A percentile compares a stretch with the other conserved stretches of the same genome.
These are phyloP conservation scores for Fomitopsis pinicola DNA, from an alignment of 1,284 basidiomycete species.

Conservation along the genomic window DNA sequence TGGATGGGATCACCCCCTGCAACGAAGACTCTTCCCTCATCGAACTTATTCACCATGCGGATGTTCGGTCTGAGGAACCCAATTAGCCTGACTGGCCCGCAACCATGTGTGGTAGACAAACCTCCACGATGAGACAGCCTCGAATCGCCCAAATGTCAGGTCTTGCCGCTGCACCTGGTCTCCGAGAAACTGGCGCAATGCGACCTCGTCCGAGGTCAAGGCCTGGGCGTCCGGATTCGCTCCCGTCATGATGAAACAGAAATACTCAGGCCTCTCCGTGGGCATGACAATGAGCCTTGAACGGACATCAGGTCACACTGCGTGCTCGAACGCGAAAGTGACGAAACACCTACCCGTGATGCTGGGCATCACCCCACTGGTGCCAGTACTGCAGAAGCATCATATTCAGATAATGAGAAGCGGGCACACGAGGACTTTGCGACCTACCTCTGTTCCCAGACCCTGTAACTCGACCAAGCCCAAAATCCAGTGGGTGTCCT, in stretches of 20 bases:
- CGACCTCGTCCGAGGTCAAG: neutral
- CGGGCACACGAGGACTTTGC: slow-evolving; percentile 10
- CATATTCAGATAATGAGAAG: neutral
- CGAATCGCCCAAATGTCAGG: slow-evolving; percentile 4
- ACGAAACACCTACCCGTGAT: too few species aligned
- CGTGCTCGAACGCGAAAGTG: neutral
- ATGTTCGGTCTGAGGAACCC: slow-evolving; percentile 29
- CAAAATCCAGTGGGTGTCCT: slow-evolving; percentile 17
- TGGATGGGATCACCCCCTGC: slow-evolving; percentile 25
- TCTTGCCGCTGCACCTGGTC: slow-evolving; percentile 5
- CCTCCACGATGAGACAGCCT: slow-evolving; percentile 7
- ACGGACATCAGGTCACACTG: neutral
- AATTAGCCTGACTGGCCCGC: neutral
- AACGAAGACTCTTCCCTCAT: slow-evolving; percentile 30
- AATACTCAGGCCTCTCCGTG: slow-evolving; percentile 3
- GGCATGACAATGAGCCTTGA: neutral
- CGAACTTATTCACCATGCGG: slow-evolving; percentile 32
- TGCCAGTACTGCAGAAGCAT: slow-evolving; percentile 4
- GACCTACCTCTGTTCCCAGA: slow-evolving; percentile 4
- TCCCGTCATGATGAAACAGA: neutral
- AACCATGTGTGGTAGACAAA: neutral
- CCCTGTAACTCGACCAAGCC: slow-evolving; percentile 28
- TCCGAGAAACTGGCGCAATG: neutral
- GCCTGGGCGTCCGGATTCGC: neutral
- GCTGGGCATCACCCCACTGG: slow-evolving; percentile 18